These are phyloP conservation scores for Rhodotorula graminis DNA, from an alignment of 768 basidiomycete genomes.

Conservation along the genomic window DNA sequence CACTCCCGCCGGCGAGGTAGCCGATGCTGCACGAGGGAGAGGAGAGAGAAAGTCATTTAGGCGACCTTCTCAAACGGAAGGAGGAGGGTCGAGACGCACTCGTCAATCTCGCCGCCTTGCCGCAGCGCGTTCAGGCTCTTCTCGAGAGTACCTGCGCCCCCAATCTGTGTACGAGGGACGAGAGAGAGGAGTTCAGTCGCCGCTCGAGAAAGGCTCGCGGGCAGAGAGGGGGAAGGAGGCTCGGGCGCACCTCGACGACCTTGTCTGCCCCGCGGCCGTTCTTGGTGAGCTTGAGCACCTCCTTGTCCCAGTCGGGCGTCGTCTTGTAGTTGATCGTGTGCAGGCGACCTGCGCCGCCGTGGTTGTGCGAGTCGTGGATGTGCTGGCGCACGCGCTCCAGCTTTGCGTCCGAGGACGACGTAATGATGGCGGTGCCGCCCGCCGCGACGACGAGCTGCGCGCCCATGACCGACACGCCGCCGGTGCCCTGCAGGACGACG, in stretches of 20 bases:
- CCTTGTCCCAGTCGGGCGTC: slow-evolving; percentile 58
- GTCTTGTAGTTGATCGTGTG: slow-evolving; percentile 58
- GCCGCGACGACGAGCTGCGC: slow-evolving; percentile 59
- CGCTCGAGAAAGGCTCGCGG: no score
- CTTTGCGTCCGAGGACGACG: slow-evolving; percentile 64
- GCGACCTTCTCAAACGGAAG: slow-evolving; percentile 42
- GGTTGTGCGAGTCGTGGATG: slow-evolving; percentile 50
- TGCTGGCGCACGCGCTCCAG: slow-evolving; percentile 52
- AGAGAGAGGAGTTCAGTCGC: no score
- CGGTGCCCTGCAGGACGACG: slow-evolving; percentile 36
- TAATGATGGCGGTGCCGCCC: slow-evolving; percentile 62
- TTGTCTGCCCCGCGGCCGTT: slow-evolving; percentile 3
- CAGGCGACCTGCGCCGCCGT: slow-evolving; percentile 43
- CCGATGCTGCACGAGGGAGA: slow-evolving; percentile 49
- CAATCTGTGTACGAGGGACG: slow-evolving; percentile 48
- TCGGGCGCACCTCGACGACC: slow-evolving; percentile 45
- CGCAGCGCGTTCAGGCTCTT: slow-evolving; percentile 43
- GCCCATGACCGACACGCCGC: slow-evolving; percentile 51
- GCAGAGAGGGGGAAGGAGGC: neutral
- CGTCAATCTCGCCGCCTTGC: neutral
- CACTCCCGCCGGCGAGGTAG: slow-evolving; percentile 47
- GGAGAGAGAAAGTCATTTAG: slow-evolving; percentile 51
- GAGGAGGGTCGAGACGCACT: slow-evolving; percentile 44
- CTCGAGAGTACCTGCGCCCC: slow-evolving; percentile 55
- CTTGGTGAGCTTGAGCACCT: slow-evolving; percentile 45